Conservation (phyloP, 192 early-diverging fungal genomes). For the Chytriomyces confervae region DNA sequence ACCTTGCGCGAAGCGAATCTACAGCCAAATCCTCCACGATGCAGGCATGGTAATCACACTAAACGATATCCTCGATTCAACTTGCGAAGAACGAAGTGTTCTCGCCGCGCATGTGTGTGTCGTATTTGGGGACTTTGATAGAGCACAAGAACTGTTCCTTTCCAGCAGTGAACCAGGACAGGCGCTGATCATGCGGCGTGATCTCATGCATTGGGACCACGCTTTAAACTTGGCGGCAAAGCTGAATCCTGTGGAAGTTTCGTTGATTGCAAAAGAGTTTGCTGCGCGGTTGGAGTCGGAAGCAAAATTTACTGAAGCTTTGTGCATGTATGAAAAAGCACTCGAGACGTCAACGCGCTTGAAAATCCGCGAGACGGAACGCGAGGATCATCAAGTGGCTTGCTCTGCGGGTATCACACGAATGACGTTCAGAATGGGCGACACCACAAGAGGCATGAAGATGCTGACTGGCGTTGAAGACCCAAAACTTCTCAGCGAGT, state of each 20-base stretch:
- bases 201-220: conserved; percentile 61
- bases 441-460: conserved; percentile 58
- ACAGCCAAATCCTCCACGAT: conserved; percentile 54
- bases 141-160: conserved; percentile 57
- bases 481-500: conserved; percentile 53
- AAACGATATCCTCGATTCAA: conserved; percentile 38
- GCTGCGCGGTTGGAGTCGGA: conserved; percentile 56
- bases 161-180: conserved; percentile 48
- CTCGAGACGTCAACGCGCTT: conserved; percentile 39
- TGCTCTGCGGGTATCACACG: conserved; percentile 53
- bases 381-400: conserved; percentile 50
- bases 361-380: conserved; percentile 18
- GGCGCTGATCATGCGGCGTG: conserved; percentile 52
- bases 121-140: conserved; percentile 51
- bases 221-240: conserved; percentile 52
- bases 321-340: conserved; percentile 59
- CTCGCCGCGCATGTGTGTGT: conserved; percentile 54
- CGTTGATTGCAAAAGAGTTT: conserved; percentile 59
- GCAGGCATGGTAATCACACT: conserved; percentile 57
- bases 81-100: conserved; percentile 49
- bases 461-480: conserved; percentile 53
- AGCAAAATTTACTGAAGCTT: conserved; percentile 53
- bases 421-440: conserved; percentile 59
- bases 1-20: conserved; percentile 53
- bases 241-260: conserved; percentile 50